These are phyloP conservation scores for Corinectria fuckeliana DNA, from an alignment of 2,329 filamentous ascomycete species.

Conservation along the genomic window DNA sequence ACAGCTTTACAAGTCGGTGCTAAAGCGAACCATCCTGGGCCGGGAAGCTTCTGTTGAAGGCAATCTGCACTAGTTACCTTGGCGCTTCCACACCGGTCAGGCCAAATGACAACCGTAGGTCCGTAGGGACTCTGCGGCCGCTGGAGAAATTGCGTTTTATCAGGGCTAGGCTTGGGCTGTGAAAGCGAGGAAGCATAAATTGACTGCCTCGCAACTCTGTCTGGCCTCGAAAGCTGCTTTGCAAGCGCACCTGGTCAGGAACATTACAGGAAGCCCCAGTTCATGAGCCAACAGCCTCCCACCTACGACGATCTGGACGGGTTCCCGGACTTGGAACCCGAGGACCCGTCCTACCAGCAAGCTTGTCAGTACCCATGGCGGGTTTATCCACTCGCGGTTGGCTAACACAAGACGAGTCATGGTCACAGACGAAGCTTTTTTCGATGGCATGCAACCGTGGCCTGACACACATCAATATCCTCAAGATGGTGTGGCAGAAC, in stretches of 20 bases:
- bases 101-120: not conserved
- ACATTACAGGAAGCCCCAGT: not conserved
- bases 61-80: not conserved
- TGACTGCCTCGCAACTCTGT: conserved; percentile 3
- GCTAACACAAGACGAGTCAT: conserved; percentile 2
- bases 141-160: not conserved
- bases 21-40: not conserved
- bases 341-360: conserved; percentile 25
- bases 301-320: conserved; percentile 18
- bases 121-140: not conserved
- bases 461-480: not conserved
- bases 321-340: conserved; percentile 21
- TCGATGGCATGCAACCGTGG: not conserved
- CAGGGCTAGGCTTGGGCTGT: not conserved
- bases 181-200: conserved; percentile 20
- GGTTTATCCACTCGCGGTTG: conserved; percentile 14
- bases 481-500: not conserved
- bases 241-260: conserved; percentile 4
- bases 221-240: not conserved
- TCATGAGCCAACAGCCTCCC: conserved; percentile 19
- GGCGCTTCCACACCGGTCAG: not conserved
- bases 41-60: not conserved
- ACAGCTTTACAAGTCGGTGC: not conserved
- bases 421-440: not conserved
- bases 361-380: conserved; percentile 20